Base-by-base conservation (phyloP, 306 rosid genomes). In the Mimosa pudica region DNA sequence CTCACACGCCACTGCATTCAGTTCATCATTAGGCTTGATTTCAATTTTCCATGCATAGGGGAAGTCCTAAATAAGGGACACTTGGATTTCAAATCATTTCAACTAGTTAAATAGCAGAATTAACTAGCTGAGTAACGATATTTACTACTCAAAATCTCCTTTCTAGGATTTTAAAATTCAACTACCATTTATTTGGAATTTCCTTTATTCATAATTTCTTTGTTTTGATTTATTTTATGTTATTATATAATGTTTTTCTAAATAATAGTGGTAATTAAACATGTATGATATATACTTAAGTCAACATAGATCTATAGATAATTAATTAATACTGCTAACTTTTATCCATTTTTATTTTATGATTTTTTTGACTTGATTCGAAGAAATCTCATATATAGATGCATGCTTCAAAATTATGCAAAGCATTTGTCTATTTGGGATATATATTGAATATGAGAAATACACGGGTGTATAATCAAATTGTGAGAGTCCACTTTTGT, bases 1-100 rank as follows among this genome's bases (percentile, higher is more conserved):
- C 68, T 60, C 76, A 79, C 84, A 68, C 46, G 17, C 17, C 80
- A 82, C 82, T 71, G 79, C 51, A 41, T 1, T 16, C 69, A 48
- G 30, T 24, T 24, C 30, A 24, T 24, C 30, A 63, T 52, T 52
- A 52, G 24, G 20, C 5, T 2, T 52, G 60, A 6, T 52, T 52
- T 51, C 5, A 12, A 51, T 51, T 52, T 52, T 51, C 4, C 14
- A 51, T 51, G 55, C 55, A 51, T 51, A 51, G 30, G 30, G 30
- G 30, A 24, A 24, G 30, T 24, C 30, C 30, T 24, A 24, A 24
- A 24, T 24, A 24, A 24, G 30, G 30, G 30, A 24, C 30, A 24
- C 30, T 24, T 24, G 30, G 30, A 24, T 24, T 24, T 24, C 30
- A 24, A 24, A 24, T 24, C 30, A 24, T 24, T 24, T 24, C 30